Base-by-base conservation (phyloP, 2,329 filamentous ascomycete species). In the Aspergillus fijiensis region DNA sequence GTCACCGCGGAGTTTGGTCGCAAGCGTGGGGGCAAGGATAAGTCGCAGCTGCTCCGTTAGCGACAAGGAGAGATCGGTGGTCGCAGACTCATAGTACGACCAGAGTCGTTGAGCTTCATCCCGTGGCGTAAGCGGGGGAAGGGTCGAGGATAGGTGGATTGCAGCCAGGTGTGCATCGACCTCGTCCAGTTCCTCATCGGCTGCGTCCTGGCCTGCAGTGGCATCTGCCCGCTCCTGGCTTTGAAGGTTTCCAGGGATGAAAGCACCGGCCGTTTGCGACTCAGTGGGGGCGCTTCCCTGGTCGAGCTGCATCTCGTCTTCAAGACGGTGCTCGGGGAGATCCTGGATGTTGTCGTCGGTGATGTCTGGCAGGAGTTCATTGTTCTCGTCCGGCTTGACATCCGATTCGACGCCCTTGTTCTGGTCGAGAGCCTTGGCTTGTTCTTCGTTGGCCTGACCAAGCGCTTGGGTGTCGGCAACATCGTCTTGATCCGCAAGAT, bases 41-140 rank as follows among this genome's bases (percentile, higher is more conserved):
- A 99, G 87, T 27, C 95, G 92, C 19, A 99, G 88, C 72, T 98
- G 95, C 65, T 96, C 95, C 1, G 94, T 96, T 14, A 99, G 83
- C 1, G 92, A 89, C 59, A 96, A 85, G 0, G 95, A 96, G 59
- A 97, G 88, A 51, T 89, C 84, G 65, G 95, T 92, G 0, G 95
- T 98, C 58, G 88, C 85, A 62, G 84, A 84, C 76, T 98, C 93
- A 77, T 96, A 95, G 60, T 88, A 84, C 10, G 87, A 85, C 95
- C 96, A 99, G 69, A 94, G 86, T 55, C 86, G 82, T 61, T 92
- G 86, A 27, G 93, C 87, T 63, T 85, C 82, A 27, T 82, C 78
- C 42, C 80, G 73, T 1, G 82, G 78, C 3, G 81, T 80, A 35
- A 77, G 70, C 12, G 76, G 73, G 21, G 76, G 68, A 33, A 73